Conservation (phyloP, 345 rosid genomes). For the Citrus australasica region DNA sequence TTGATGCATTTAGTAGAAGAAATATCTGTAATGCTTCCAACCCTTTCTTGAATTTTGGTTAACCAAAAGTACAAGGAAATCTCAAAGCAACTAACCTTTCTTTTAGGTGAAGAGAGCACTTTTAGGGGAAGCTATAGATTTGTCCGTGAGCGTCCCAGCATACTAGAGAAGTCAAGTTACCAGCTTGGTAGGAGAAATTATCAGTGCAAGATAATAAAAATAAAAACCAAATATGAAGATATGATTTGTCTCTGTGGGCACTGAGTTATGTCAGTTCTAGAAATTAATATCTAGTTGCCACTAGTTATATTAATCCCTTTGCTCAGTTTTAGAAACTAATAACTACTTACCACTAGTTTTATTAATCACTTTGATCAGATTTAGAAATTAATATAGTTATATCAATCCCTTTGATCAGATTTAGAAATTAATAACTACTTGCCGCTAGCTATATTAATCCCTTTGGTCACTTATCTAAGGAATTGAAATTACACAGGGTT, state of each 20-base stretch:
- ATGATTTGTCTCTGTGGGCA: neutral
- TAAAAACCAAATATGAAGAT: neutral
- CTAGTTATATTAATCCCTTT: neutral
- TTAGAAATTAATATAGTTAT: neutral
- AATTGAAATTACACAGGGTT: neutral
- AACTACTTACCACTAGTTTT: neutral
- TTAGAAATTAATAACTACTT: too few species aligned
- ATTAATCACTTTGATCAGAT: neutral
- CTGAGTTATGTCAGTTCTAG: neutral
- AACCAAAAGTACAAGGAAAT: neutral
- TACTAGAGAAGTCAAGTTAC: neutral
- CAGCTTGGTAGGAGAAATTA: neutral
- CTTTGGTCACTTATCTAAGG: neutral
- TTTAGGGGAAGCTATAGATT: neutral
- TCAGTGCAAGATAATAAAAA: neutral
- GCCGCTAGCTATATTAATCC: neutral
- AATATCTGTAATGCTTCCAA: neutral
- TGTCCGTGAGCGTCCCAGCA: neutral
- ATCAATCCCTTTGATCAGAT: neutral
- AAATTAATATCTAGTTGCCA: neutral
- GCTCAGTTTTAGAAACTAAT: too few species aligned
- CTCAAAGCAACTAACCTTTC: neutral
- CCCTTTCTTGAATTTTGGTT: neutral
- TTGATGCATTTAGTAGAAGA: neutral
- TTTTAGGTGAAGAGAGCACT: neutral